Base-by-base conservation (phyloP, 2,329 filamentous ascomycete species). In the Westerdykella ornata region DNA sequence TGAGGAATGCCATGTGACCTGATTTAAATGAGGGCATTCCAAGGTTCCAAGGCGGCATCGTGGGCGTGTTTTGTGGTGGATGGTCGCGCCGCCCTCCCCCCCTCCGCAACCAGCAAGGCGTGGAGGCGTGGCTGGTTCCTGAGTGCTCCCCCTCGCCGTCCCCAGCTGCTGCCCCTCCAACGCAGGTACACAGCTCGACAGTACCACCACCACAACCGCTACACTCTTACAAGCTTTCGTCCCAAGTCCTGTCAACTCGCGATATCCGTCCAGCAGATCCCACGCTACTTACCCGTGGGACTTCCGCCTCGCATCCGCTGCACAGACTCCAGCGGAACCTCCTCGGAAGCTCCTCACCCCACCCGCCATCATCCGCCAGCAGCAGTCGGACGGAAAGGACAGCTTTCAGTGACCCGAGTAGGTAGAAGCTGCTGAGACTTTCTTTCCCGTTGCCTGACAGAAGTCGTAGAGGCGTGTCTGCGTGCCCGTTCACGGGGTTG, bases 401-500 rank as follows among this genome's bases (percentile, higher is more conserved):
- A 33, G 30, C 30, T 33, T 17, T 33, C 30, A 14, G 16, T 14
- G 9, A 15, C 30, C 13, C 30, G 30, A 17, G 5, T 29, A n/a
- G 26, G 9, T 17, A n/a, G 16, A 33, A 8, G n/a, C 16, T 33
- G 16, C 30, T 14, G 30, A 15, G 30, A 8, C 16, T n/a, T 33
- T 3, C 14, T 33, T 13, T 14, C 30, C 16, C 8, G 30, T 14
- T 14, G n/a, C n/a, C 30, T 33, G 30, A 13, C 30, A 33, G n/a
- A 17, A 33, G 30, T 15, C 30, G 3, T 33, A 14, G 5, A 17
- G 13, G 4, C 30, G 16, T 8, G n/a, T 14, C 30, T 33, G n/a
- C 11, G 11, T 28, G 5, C 30, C 38, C 17, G 44, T 41, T 39
- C 52, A 56, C 49, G 51, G 35, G 51, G 43, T 47, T 38, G 30